A percentile compares a stretch with the other conserved stretches of the same genome.
phyloP scores from a whole-genome alignment of 2,329 filamentous ascomycete genomes.

The Pyrenophora tritici-repentis region DNA sequence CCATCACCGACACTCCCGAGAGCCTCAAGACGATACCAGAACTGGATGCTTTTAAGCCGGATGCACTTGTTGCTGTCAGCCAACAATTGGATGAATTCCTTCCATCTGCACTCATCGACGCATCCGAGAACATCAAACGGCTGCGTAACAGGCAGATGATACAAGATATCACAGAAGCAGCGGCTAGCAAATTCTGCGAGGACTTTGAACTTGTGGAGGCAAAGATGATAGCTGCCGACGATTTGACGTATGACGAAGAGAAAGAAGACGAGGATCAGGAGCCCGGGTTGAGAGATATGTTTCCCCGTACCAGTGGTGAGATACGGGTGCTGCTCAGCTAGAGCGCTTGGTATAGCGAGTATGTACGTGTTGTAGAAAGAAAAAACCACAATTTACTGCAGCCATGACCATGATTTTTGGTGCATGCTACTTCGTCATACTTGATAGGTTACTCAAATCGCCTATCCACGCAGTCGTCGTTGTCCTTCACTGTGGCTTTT shows the following conservation, averaged over 20 bases:
- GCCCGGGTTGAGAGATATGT: conserved; percentile 58
- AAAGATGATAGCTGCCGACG: conserved; percentile 64
- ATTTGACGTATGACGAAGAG: conserved; percentile 48
- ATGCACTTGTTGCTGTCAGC: conserved; percentile 68
- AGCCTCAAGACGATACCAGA: conserved; percentile 61
- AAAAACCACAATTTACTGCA: not conserved
- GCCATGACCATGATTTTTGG: not conserved
- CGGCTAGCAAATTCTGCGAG: conserved; percentile 79
- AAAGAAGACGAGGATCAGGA: conserved; percentile 47
- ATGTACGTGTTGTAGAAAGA: not conserved
- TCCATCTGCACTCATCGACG: conserved; percentile 90
- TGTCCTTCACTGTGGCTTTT: conserved; percentile 51
- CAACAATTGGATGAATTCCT: conserved; percentile 87
- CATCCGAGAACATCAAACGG: conserved; percentile 76
- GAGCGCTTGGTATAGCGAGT: conserved; percentile 4
- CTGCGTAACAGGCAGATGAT: conserved; percentile 74
- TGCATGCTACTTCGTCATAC: not conserved
- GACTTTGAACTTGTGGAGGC: conserved; percentile 77
- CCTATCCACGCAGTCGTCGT: not conserved
- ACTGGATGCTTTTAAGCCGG: conserved; percentile 63
- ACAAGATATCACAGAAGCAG: conserved; percentile 78
- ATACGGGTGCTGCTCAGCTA: conserved; percentile 67
- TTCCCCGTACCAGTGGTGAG: conserved; percentile 67
- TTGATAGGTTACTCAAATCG: no score
- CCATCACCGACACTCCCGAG: conserved; percentile 49